phyloP scores from a whole-genome alignment of 768 basidiomycete species.

The Macrocybe gigantea region DNA sequence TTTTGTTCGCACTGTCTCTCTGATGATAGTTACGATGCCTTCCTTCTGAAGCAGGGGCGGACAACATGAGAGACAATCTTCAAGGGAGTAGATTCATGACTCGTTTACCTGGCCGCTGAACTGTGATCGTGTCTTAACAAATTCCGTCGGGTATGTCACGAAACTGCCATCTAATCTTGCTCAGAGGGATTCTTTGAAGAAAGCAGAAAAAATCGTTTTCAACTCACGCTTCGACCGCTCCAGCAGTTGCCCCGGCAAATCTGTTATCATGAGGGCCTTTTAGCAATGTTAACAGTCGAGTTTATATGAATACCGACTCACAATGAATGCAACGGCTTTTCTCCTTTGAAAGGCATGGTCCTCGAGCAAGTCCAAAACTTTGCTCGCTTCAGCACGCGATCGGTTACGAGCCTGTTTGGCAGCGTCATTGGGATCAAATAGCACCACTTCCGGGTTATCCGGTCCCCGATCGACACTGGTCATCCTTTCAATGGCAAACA shows the following conservation, averaged over 20 bases:
- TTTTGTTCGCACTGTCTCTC: conserved; percentile 64
- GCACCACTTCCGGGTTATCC: not conserved
- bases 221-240: conserved; percentile 86
- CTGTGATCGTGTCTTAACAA: conserved; percentile 90
- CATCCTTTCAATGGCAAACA: conserved; percentile 22
- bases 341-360: conserved; percentile 52
- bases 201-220: not conserved
- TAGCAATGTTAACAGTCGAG: not conserved
- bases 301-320: conserved; percentile 15
- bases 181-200: conserved; percentile 19
- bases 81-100: conserved; percentile 7
- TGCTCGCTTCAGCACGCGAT: not conserved
- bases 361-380: not conserved
- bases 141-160: conserved; percentile 87
- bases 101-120: conserved; percentile 67
- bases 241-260: conserved; percentile 87
- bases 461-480: not conserved
- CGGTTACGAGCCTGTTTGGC: not conserved
- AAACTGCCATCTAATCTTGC: conserved; percentile 48
- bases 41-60: conserved; percentile 34
- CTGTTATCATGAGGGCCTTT: conserved; percentile 16
- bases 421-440: too few species aligned
- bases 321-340: conserved; percentile 82
- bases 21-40: conserved; percentile 67
- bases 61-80: not conserved